phyloP scores from a whole-genome alignment of 108 stramenopile species.

The Nitzschia sp. region DNA sequence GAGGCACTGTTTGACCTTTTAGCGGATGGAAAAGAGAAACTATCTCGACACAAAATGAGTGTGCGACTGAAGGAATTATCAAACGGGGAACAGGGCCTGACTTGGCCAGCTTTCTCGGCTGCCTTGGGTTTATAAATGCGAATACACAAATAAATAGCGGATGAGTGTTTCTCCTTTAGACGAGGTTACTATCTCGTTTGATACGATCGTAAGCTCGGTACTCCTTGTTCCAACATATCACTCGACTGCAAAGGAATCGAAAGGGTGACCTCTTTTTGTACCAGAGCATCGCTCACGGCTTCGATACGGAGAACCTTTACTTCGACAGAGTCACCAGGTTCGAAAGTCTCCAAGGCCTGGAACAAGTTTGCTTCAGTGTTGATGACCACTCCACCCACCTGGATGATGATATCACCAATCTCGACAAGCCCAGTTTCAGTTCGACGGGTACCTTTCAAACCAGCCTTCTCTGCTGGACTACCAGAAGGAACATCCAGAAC shows the following conservation, averaged over 20 bases:
- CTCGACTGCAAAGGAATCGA: slow-evolving; percentile 35
- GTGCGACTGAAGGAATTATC: slow-evolving; percentile 61
- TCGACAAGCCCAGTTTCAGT: slow-evolving; percentile 77
- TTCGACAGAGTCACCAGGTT: slow-evolving; percentile 83
- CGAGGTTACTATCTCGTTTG: neutral
- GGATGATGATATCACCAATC: slow-evolving; percentile 92
- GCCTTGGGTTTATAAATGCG: slow-evolving; percentile 39
- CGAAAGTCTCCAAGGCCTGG: slow-evolving; percentile 77
- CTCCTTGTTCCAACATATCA: slow-evolving; percentile 11
- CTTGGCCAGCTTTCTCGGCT: slow-evolving; percentile 60
- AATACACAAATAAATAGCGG: too few species aligned
- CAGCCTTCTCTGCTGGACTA: slow-evolving; percentile 69
- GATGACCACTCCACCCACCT: slow-evolving; percentile 69
- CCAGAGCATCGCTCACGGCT: slow-evolving; percentile 35
- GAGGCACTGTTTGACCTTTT: slow-evolving; percentile 63
- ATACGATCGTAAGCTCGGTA: neutral
- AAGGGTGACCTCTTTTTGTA: slow-evolving; percentile 22
- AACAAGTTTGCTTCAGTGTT: slow-evolving; percentile 91
- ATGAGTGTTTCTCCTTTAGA: too few species aligned
- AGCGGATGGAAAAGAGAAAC: slow-evolving; percentile 65
- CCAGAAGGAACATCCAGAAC: slow-evolving; percentile 87
- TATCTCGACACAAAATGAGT: slow-evolving; percentile 71
- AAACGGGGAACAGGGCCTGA: slow-evolving; percentile 71
- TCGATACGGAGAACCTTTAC: slow-evolving; percentile 72
- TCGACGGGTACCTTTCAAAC: slow-evolving; percentile 68